These are phyloP conservation scores for Globisporangium lucens DNA, from an alignment of 352 stramenopile genomes.

Conservation along the genomic window DNA sequence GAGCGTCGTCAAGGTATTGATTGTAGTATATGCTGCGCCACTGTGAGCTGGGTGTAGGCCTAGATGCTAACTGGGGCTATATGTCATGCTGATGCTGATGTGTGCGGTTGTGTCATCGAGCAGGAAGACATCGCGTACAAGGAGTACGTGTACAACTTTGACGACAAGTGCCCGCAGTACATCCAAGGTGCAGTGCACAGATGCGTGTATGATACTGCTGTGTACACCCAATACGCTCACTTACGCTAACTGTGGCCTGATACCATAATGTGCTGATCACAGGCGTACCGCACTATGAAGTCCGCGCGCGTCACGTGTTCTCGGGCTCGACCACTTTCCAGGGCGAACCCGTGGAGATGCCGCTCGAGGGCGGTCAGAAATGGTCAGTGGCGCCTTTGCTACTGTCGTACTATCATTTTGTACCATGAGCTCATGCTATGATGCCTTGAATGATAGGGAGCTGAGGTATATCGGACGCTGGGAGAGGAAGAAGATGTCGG, in stretches of 20 bases:
- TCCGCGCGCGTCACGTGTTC: slow-evolving; percentile 79
- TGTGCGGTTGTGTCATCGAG: background rate
- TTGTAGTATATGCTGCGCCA: background rate
- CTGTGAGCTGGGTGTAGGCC: no score
- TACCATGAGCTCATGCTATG: background rate
- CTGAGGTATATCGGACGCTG: slow-evolving; percentile 81
- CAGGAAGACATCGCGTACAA: slow-evolving; percentile 87
- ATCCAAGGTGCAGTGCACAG: slow-evolving; percentile 45
- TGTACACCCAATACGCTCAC: background rate
- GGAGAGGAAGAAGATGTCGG: slow-evolving; percentile 86
- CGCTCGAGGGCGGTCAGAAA: slow-evolving; percentile 73
- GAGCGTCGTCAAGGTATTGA: slow-evolving; percentile 69
- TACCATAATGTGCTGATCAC: background rate
- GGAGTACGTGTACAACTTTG: slow-evolving; percentile 89
- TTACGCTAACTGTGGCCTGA: background rate
- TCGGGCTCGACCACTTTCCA: slow-evolving; percentile 80
- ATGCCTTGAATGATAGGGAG: slow-evolving; percentile 36
- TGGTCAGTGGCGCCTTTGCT: slow-evolving; percentile 32
- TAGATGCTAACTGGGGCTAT: no score
- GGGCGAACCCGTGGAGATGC: slow-evolving; percentile 72
- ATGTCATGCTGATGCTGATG: background rate
- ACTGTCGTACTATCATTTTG: background rate
- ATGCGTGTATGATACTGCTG: background rate
- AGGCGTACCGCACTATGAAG: slow-evolving; percentile 81
- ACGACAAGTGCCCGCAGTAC: slow-evolving; percentile 85